These are phyloP conservation scores for Hypoxylon cercidicola DNA, from an alignment of 495 filamentous ascomycete genomes.

Conservation along the genomic window DNA sequence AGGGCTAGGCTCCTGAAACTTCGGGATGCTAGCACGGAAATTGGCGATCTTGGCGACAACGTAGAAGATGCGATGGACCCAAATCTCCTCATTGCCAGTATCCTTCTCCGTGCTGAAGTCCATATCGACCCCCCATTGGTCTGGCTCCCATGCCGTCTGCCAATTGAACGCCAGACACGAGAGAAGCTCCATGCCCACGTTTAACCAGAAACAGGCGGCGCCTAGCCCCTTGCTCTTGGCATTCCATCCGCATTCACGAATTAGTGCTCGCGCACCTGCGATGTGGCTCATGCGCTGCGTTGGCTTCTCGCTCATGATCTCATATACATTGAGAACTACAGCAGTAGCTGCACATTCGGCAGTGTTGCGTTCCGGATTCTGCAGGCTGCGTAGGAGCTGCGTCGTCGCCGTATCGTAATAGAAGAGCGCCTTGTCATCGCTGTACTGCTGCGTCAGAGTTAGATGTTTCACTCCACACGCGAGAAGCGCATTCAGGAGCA, in stretches of 20 bases:
- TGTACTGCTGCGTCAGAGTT: slow-evolving; percentile 75
- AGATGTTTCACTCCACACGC: slow-evolving; percentile 90
- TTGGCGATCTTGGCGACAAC: slow-evolving; percentile 89
- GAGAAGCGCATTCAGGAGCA: slow-evolving; percentile 91
- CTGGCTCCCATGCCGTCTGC: slow-evolving; percentile 89
- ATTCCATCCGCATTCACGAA: slow-evolving; percentile 92
- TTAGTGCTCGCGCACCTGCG: slow-evolving; percentile 83
- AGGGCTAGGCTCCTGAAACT: slow-evolving; percentile 66
- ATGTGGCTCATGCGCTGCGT: slow-evolving; percentile 87
- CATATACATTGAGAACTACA: slow-evolving; percentile 89
- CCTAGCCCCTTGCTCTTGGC: slow-evolving; percentile 82
- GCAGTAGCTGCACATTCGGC: slow-evolving; percentile 90
- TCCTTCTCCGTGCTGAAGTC: slow-evolving; percentile 62
- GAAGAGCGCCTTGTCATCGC: slow-evolving; percentile 78
- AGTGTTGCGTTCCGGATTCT: slow-evolving; percentile 84
- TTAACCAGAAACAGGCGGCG: slow-evolving; percentile 94
- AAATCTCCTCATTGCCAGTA: slow-evolving; percentile 77
- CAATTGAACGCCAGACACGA: slow-evolving; percentile 89
- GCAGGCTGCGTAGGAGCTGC: slow-evolving; percentile 74
- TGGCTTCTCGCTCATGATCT: slow-evolving; percentile 84
- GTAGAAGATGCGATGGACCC: slow-evolving; percentile 90
- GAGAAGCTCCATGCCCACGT: slow-evolving; percentile 88
- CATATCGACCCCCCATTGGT: slow-evolving; percentile 92
- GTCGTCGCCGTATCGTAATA: slow-evolving; percentile 87
- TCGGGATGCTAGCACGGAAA: slow-evolving; percentile 75